Evolutionary conservation across 371 early-diverging fungal species (phyloP).

Genomic region (Syncephalastrum contaminatum): DNA sequence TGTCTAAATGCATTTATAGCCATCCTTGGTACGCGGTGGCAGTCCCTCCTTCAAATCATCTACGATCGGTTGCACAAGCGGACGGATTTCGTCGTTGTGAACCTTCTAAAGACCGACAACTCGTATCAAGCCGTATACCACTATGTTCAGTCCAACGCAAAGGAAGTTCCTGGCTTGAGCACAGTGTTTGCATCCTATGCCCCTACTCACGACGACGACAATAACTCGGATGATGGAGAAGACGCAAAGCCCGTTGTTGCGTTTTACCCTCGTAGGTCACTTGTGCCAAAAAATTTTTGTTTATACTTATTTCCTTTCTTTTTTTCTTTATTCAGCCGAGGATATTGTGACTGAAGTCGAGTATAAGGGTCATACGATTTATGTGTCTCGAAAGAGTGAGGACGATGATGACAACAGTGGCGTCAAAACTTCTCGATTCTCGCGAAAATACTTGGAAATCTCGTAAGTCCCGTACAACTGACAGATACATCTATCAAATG

Average conservation of each 20-base stretch:
- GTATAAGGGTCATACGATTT: slow-evolving; percentile 26
- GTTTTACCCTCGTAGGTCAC: slow-evolving; percentile 31
- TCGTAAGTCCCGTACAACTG: slow-evolving; percentile 11
- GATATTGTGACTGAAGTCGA: slow-evolving; percentile 17
- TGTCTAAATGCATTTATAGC: slow-evolving; percentile 16
- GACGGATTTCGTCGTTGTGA: slow-evolving; percentile 8
- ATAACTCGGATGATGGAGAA: slow-evolving; percentile 2
- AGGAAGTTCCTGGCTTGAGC: slow-evolving; percentile 10
- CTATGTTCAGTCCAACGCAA: slow-evolving; percentile 16
- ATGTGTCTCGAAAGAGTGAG: slow-evolving; percentile 7
- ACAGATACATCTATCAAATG: neutral
- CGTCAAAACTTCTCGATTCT: neutral
- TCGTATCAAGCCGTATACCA: slow-evolving; percentile 23
- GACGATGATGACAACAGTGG: slow-evolving; percentile 8
- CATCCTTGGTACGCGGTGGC: slow-evolving; percentile 29
- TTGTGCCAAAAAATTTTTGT: neutral
- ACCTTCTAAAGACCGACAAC: slow-evolving; percentile 14
- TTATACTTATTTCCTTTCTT: neutral
- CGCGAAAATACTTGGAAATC: slow-evolving; percentile 13
- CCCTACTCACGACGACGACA: slow-evolving; percentile 15
- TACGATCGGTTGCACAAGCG: slow-evolving; percentile 5
- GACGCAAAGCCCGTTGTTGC: slow-evolving; percentile 18
- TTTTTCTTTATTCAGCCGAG: slow-evolving; percentile 6
- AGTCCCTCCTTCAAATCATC: slow-evolving; percentile 12
- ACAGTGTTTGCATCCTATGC: slow-evolving; percentile 19